Percentiles rank a stretch among this genome's conserved stretches.
Evolutionary conservation across 2,329 filamentous ascomycete genomes (phyloP).

Genomic region (Diaporthe sp.): DNA sequence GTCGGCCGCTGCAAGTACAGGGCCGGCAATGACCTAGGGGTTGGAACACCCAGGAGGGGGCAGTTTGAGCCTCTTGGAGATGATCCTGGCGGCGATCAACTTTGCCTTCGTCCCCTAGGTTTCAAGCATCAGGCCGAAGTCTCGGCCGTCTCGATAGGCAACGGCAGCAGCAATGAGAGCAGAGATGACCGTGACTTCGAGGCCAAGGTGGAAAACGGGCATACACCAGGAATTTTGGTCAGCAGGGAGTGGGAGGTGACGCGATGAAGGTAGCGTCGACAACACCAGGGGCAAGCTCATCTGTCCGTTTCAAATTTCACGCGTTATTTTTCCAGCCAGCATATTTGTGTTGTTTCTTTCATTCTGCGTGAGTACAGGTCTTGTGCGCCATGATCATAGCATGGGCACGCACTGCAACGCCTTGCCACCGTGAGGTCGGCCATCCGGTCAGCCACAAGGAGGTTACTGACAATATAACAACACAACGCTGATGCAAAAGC

Average conservation of each 20-base stretch:
- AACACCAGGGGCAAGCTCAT: not conserved
- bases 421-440: not conserved
- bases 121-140: conserved; percentile 7
- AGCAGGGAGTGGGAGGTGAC: conserved; percentile 22
- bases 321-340: too few relatives aligned
- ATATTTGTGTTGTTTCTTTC: not conserved
- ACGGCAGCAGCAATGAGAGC: not conserved
- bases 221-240: not conserved
- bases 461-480: not conserved
- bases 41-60: not conserved
- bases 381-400: not conserved
- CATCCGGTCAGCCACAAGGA: not conserved
- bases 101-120: not conserved
- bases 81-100: not conserved
- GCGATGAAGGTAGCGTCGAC: not conserved
- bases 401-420: too few relatives aligned
- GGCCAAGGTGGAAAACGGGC: not conserved
- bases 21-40: not conserved
- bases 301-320: not conserved
- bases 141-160: not conserved
- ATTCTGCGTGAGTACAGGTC: not conserved
- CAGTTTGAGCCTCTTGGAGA: conserved; percentile 15
- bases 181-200: not conserved
- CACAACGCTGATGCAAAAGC: not conserved
- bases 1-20: not conserved